Evolutionary conservation across 495 filamentous ascomycete genomes (phyloP), one percentile per base, ranked within the genome.

Genomic region (Podospora fimiseda): DNA sequence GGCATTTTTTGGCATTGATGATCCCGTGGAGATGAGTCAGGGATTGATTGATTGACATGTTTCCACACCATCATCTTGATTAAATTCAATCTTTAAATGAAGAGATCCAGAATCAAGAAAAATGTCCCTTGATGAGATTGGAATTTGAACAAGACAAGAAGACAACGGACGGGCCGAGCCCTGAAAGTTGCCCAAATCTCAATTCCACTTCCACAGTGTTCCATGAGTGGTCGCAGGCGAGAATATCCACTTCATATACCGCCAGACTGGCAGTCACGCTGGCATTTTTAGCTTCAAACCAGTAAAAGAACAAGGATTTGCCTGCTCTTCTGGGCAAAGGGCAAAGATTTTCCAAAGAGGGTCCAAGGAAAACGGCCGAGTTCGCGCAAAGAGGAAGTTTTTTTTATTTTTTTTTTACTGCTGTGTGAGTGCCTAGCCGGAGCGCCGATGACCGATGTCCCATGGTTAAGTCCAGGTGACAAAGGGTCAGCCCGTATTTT

Each of bases 381-480:
- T 47, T 30, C 21, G 21, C 22, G 44, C n/a, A 30, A n/a, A 20
- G 22, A 47, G 16, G 14, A 23, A 16, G 9, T 33, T 33, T 33
- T 33, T 33, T 33, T 33, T 33, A 6, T 33, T 16, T 24, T 46
- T 14, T 33, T 19, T 9, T 15, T 9, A 2, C 33, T 24, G 3
- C 9, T 50, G 15, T 42, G 11, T 22, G 40, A 46, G 27, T 20
- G 51, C 30, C 51, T 30, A 27, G 43, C 14, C 21, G 43, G 33
- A 27, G 40, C 19, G 16, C 23, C 13, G 44, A 47, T 47, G 44
- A 14, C 44, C 44, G 44, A 47, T 39, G 7, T 3, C 2, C 11
- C 27, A 45, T 45, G 48, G 16, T 3, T 3, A 52, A 44, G 48
- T 41, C 30, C 53, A 56, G 48, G 53, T 51, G 53, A 56, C 48